Evolutionary conservation across 192 early-diverging fungal species (phyloP), one percentile per base, ranked within the genome.

Genomic region (Powellomyces hirtus): DNA sequence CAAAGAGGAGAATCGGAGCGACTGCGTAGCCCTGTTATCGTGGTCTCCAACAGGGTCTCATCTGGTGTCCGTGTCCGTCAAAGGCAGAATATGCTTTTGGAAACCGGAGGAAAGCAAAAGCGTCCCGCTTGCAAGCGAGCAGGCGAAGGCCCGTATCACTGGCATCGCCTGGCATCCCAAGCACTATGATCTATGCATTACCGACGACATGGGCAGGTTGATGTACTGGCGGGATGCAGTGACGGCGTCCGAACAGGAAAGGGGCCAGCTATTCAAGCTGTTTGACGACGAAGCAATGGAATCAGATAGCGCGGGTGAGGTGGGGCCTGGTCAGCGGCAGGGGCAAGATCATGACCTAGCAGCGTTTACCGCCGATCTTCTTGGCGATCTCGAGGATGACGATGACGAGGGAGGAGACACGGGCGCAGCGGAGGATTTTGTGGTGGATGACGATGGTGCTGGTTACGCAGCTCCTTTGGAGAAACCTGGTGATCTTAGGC

Each of bases 381-480:
- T 49, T 59, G 37, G 37, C 11, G 42, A 67, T 7, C 60, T 72
- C 37, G 53, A 56, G 14, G 71, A 67, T 33, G 77, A 71, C 14
- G 60, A 64, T 16, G 75, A 75, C 37, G 89, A 87, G 14, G 87
- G 73, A 16, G 45, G 88, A 36, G 81, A 90, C 58, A 87, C 75
- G 14, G 89, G 86, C 8, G 88, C 75, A n/a, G 50, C 88, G 44
- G 81, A 91, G 53, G 88, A 94, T 60, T 97, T 97, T 86, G 87
- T 97, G 0, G 90, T 89, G 0, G 92, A 95, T 69, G 95, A 97
- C 71, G 92, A 94, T 59, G 90, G 88, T 14, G 87, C 75, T 14
- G 89, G 87, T 4, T 93, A 94, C 67, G 73, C 81, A 11, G 81
- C 81, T 10, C 38, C 56, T 22, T 57, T 81, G 10, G 74, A 78